phyloP scores from a whole-genome alignment of 441 rosid genomes.

The Arabidopsis lyrata region DNA sequence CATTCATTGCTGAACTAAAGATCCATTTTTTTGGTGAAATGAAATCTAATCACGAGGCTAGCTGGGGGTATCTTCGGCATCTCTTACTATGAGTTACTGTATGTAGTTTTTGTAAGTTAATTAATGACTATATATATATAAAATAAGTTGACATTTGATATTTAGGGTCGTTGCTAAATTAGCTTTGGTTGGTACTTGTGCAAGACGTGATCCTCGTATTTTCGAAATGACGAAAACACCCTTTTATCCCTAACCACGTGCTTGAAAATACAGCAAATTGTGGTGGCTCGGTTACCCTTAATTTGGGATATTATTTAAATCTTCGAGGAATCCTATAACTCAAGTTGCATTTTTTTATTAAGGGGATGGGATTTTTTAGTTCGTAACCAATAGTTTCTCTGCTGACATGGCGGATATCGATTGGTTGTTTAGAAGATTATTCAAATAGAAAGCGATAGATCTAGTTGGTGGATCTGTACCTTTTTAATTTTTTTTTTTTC shows the following conservation, averaged over 20 bases:
- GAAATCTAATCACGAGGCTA: conserved; percentile 12
- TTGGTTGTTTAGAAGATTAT: conserved; percentile 18
- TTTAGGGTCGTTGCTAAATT: conserved; percentile 20
- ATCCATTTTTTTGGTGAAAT: background rate
- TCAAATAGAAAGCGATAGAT: conserved; percentile 35
- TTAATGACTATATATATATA: background rate
- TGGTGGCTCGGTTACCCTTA: conserved; percentile 34
- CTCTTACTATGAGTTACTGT: background rate
- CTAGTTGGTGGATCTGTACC: conserved; percentile 42
- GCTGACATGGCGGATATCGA: conserved; percentile 10
- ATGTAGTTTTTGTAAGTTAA: background rate
- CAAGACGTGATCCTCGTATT: conserved; percentile 39
- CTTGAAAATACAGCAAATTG: conserved; percentile 12
- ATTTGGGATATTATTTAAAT: conserved; percentile 23
- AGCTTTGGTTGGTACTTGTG: conserved; percentile 34
- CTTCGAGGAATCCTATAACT: conserved; percentile 35
- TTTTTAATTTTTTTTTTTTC: background rate
- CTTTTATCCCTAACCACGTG: conserved; percentile 40
- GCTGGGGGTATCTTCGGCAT: conserved; percentile 39
- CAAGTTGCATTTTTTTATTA: conserved; percentile 32
- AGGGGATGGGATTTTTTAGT: conserved; percentile 4
- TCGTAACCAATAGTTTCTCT: conserved; percentile 26
- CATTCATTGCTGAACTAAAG: conserved; percentile 24
- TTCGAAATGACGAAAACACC: conserved; percentile 20
- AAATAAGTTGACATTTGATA: conserved; percentile 22